phyloP scores from a whole-genome alignment of 1,284 basidiomycete genomes.

The Boletellus deceptivus region DNA sequence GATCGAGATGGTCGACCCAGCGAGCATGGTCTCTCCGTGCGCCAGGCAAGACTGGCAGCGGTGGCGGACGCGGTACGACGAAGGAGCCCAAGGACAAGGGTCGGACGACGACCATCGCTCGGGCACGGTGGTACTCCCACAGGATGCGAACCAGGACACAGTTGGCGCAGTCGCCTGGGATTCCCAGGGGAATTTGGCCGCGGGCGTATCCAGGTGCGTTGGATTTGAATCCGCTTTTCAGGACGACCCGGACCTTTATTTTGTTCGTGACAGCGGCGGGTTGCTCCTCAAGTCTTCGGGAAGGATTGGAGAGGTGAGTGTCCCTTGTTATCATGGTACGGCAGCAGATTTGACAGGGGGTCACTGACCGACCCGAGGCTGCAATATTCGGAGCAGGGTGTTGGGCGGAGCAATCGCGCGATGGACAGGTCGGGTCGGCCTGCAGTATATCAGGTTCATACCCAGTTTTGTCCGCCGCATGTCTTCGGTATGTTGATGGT shows the following conservation, averaged over 20 bases:
- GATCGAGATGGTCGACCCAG: slow-evolving; percentile 38
- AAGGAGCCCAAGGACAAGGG: background rate
- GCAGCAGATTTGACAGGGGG: background rate
- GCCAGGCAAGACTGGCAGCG: slow-evolving; percentile 55
- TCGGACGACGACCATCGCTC: too few relatives aligned
- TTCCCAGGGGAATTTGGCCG: slow-evolving; percentile 45
- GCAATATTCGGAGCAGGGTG: slow-evolving; percentile 67
- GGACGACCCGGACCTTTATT: background rate
- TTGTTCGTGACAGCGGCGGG: slow-evolving; percentile 52
- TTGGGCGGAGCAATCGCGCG: slow-evolving; percentile 51
- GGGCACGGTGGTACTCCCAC: slow-evolving; percentile 12
- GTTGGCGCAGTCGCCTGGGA: slow-evolving; percentile 68
- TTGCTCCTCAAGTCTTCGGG: slow-evolving; percentile 69
- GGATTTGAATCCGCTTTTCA: background rate
- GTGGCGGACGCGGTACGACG: slow-evolving; percentile 51
- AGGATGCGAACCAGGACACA: slow-evolving; percentile 59
- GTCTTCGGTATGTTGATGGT: slow-evolving; percentile 40
- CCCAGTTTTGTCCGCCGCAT: too few relatives aligned
- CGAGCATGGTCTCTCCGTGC: slow-evolving; percentile 46
- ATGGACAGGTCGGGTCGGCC: slow-evolving; percentile 40
- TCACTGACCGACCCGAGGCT: slow-evolving; percentile 40
- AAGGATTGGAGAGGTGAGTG: slow-evolving; percentile 63
- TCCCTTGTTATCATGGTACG: background rate
- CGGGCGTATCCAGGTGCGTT: slow-evolving; percentile 71
- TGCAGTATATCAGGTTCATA: slow-evolving; percentile 67